phyloP scores from a whole-genome alignment of 176 grass and related monocot species.

The Phragmites australis region DNA sequence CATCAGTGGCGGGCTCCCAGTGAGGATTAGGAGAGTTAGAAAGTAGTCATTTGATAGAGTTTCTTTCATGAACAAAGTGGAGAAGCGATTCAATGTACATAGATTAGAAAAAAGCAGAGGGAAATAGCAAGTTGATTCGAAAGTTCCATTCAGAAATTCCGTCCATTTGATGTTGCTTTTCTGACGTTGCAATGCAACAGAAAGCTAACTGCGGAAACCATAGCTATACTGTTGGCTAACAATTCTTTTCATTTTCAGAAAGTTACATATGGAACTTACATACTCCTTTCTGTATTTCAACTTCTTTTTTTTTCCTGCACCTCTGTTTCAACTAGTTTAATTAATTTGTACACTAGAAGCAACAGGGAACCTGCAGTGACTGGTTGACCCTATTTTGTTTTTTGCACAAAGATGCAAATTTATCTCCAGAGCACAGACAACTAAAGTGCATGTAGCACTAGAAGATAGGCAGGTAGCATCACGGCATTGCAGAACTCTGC shows the following conservation, averaged over 20 bases:
- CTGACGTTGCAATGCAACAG: not conserved
- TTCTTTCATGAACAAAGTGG: not conserved
- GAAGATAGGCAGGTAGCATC: too few species aligned
- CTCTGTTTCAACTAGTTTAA: not conserved
- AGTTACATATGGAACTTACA: not conserved
- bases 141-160: not conserved
- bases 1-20: slow-evolving; percentile 60
- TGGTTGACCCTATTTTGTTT: not conserved
- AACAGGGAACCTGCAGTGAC: not conserved
- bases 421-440: not conserved
- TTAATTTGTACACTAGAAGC: not conserved
- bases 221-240: not conserved
- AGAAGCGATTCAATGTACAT: slow-evolving; percentile 24
- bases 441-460: not conserved
- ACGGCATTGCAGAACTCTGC: not conserved
- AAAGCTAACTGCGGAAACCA: not conserved
- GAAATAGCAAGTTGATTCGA: slow-evolving; percentile 25
- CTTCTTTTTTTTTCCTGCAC: too few species aligned
- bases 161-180: not conserved
- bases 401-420: not conserved
- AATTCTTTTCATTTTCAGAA: not conserved
- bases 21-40: slow-evolving; percentile 43
- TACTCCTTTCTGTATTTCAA: not conserved
- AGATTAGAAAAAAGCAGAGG: not conserved
- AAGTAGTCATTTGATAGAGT: not conserved